Evolutionary conservation across 2,329 filamentous ascomycete genomes (phyloP).

Genomic region (Bipolaris victoriae): DNA sequence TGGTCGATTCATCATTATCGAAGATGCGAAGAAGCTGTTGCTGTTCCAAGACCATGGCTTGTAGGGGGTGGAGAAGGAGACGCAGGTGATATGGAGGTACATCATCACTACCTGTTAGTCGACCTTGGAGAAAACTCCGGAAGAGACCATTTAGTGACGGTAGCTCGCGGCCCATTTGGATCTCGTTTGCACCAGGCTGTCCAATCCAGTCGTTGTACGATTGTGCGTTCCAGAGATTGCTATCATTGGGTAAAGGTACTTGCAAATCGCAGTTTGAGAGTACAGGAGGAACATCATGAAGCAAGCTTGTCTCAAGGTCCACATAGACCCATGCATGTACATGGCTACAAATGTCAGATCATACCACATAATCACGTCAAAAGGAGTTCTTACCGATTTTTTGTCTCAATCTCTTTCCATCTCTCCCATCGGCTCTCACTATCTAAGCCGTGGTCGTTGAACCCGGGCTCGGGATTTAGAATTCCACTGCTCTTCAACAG

Average conservation of each 20-base stretch:
- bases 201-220: constrained; percentile 8
- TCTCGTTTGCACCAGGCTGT: background rate
- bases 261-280: constrained; percentile 13
- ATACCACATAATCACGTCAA: background rate
- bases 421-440: constrained; percentile 4
- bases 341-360: constrained; percentile 5
- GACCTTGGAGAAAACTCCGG: constrained; percentile 14
- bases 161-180: background rate
- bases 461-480: background rate
- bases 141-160: constrained; percentile 10
- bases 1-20: constrained; percentile 11
- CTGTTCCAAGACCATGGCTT: constrained; percentile 12
- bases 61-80: constrained; percentile 13
- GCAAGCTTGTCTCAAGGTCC: constrained; percentile 10
- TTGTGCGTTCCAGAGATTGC: constrained; percentile 7
- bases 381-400: constrained; percentile 2
- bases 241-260: constrained; percentile 5
- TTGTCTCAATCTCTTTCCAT: constrained; percentile 12
- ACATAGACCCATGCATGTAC: constrained; percentile 15
- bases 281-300: constrained; percentile 9
- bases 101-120: constrained; percentile 1
- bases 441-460: background rate
- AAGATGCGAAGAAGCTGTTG: constrained; percentile 13
- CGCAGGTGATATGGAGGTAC: constrained; percentile 8
- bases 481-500: constrained; percentile 7